Evolutionary conservation across 768 basidiomycete genomes (phyloP), one percentile per base, ranked within the genome.

Genomic region (Lactarius psammicola): DNA sequence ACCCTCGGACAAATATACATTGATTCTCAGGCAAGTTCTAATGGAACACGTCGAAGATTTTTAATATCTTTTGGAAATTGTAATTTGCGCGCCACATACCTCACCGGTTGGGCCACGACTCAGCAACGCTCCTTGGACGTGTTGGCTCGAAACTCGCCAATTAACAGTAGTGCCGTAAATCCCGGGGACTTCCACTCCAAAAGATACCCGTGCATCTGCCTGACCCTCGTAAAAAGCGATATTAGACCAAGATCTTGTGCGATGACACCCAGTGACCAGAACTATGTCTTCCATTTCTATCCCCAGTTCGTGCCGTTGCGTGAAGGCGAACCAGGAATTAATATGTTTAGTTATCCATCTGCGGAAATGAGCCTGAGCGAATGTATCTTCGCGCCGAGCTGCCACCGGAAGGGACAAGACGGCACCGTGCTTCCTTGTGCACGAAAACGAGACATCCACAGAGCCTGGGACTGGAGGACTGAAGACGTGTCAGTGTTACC

Each of bases 261-360:
- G 60, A 20, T 61, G 51, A 54, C 60, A 31, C 26, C 60, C 60
- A 2, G 60, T 61, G 18, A 61, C 51, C 17, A 61, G 23, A 36
- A 61, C 9, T 9, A 61, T 61, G 4, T 62, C 60, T 20, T 62
- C 60, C 38, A 54, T 62, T 4, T 38, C 15, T 61, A 61, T 61
- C 1, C 53, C 60, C 40, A 62, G 8, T 2, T 33, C 60, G 18
- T 40, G 53, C 15, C 38, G 30, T 7, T 13, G 60, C 13, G 60
- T 23, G 36, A 55, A 62, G 2, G 60, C 53, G 17, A 55, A 62
- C 60, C 60, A 62, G 11, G 9, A 7, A 26, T 53, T 34, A 23
- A 60, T 60, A 38, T 60, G 33, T 15, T 18, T 36, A 9, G 34
- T 23, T 36, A 60, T 60, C 31, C 33, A 60, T 38, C 31, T 51